Base-by-base conservation (phyloP, 495 filamentous ascomycete species). In the Penicillium paradoxum region DNA sequence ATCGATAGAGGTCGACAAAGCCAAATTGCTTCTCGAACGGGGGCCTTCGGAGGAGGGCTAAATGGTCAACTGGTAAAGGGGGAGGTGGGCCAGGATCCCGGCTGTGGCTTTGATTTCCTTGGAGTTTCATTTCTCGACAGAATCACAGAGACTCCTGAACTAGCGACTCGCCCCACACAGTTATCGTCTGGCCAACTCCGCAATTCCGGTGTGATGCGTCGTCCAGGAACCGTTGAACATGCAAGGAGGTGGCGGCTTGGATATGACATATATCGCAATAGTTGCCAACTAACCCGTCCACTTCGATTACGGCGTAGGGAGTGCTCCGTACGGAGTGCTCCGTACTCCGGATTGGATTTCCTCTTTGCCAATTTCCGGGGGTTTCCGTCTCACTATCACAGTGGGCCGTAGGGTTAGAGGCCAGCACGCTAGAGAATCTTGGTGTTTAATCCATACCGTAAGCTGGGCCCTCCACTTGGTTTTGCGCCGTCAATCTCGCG, bases 191-290 rank as follows among this genome's bases (percentile, higher is more conserved):
- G 22, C 15, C 13, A 17, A 39, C 46, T 50, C 48, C 48, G 37
- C 48, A 50, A n/a, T 42, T 48, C 32, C 32, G 45, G 7, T 50
- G 48, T 50, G 48, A 42, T 50, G 38, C 38, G 24, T 50, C 48
- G 21, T 17, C 27, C 13, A n/a, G n/a, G n/a, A 42, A 37, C 48
- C 38, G 48, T 50, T 50, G 36, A 50, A 38, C 37, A 39, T 34
- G 48, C 18, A 50, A 41, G 47, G 36, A 40, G 37, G 32, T 19
- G 27, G n/a, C 27, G 3, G 21, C 32, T 49, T 15, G 18, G 10
- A 32, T 49, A 49, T 49, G 45, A 48, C 25, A 48, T 32, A 21
- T 47, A 36, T 17, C 4, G 32, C 6, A 19, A 44, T 44, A 43
- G 14, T 24, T 4, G 32, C 32, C 1, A 34, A 34, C 0, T n/a